phyloP scores from a whole-genome alignment of 805 yeast genomes.

The Candida corydali region DNA sequence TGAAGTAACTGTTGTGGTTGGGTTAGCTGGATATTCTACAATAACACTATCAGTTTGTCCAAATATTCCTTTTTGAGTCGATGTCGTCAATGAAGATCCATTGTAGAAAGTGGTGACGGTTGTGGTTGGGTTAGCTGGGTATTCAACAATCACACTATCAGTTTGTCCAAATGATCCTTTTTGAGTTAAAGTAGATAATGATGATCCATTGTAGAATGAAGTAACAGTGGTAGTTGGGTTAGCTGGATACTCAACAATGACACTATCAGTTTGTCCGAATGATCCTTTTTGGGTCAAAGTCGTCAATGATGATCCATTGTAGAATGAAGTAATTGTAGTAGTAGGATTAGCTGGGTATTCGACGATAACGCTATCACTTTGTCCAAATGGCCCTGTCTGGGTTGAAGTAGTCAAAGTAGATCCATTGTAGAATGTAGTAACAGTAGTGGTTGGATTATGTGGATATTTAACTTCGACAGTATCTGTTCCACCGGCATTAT shows the following conservation, averaged over 20 bases:
- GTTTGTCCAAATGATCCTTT: neutral
- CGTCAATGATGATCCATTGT: neutral
- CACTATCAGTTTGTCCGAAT: neutral
- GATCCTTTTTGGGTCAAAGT: neutral
- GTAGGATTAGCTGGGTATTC: slow-evolving; percentile 3
- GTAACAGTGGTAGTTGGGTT: slow-evolving; percentile 1
- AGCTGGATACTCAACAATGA: neutral
- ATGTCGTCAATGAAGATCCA: neutral
- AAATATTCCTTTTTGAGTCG: neutral
- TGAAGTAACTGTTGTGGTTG: neutral
- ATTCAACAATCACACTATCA: slow-evolving; percentile 5
- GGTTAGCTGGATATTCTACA: slow-evolving; percentile 1
- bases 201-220: neutral
- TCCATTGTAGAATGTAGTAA: neutral
- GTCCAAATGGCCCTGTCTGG: neutral
- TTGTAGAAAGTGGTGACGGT: neutral
- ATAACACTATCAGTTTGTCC: neutral
- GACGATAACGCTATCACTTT: slow-evolving; percentile 1
- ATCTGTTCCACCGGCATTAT: slow-evolving; percentile 7
- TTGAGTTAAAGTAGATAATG: neutral
- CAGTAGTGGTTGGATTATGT: slow-evolving; percentile 10
- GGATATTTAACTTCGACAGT: slow-evolving; percentile 9
- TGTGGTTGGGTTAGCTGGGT: neutral
- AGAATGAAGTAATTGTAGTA: neutral
- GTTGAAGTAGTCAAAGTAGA: neutral